Percentiles rank a stretch among this genome's conserved stretches.
phyloP scores from a whole-genome alignment of 768 basidiomycete genomes.

The Boletus coccyginus region DNA sequence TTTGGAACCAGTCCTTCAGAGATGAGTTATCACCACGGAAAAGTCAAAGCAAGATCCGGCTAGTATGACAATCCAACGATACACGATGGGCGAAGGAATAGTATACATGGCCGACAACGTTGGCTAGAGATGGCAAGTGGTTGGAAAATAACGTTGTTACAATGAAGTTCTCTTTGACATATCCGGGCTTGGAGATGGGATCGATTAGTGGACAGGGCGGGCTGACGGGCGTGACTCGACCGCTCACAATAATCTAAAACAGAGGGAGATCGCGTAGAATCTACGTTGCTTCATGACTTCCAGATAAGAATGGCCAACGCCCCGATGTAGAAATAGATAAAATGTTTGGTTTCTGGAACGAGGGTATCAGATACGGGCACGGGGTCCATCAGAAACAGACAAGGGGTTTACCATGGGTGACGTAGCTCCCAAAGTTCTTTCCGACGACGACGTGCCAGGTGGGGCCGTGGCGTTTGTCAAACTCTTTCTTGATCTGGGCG shows the following conservation, averaged over 20 bases:
- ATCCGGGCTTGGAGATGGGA: conserved; percentile 6
- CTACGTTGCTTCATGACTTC: conserved; percentile 65
- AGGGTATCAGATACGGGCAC: conserved; percentile 6
- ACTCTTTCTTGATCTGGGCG: conserved; percentile 97
- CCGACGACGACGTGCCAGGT: conserved; percentile 99
- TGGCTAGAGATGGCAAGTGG: conserved; percentile 15
- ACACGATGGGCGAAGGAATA: conserved; percentile 16
- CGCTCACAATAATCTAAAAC: conserved; percentile 27
- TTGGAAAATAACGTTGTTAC: conserved; percentile 22
- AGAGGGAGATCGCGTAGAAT: conserved; percentile 5
- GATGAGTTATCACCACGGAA: background rate
- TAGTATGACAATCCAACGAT: conserved; percentile 11
- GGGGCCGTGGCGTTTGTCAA: conserved; percentile 86
- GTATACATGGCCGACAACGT: conserved; percentile 22
- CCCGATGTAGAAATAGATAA: conserved; percentile 98
- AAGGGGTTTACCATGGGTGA: conserved; percentile 78
- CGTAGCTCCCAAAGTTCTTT: conserved; percentile 98
- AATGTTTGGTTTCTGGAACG: conserved; percentile 87
- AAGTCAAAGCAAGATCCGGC: background rate
- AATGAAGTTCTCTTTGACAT: conserved; percentile 18
- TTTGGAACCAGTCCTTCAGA: background rate
- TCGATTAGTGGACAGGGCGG: background rate
- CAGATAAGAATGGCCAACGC: conserved; percentile 90
- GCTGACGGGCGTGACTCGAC: background rate
- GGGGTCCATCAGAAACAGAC: background rate